phyloP scores from a whole-genome alignment of 2,329 filamentous ascomycete genomes.

The Claviceps digitariae region DNA sequence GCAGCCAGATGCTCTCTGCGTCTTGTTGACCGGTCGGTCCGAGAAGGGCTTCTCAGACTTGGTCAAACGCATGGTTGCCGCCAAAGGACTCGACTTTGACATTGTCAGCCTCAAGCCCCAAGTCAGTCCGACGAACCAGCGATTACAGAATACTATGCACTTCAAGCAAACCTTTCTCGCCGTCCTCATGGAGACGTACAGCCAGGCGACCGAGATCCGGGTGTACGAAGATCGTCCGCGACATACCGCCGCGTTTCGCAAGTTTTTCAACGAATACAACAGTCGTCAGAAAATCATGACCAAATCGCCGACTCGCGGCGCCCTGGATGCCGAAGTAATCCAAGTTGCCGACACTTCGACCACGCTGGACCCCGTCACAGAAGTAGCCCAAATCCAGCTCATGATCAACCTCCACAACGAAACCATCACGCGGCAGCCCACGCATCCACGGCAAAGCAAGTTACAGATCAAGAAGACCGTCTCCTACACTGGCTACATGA shows the following conservation, averaged over 20 bases:
- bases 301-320: constrained; percentile 40
- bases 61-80: constrained; percentile 65
- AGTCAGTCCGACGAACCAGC: constrained; percentile 65
- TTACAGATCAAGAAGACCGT: constrained; percentile 75
- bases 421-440: constrained; percentile 21
- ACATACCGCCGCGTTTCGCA: constrained; percentile 68
- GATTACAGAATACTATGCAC: constrained; percentile 68
- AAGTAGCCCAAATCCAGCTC: constrained; percentile 73
- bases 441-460: constrained; percentile 24
- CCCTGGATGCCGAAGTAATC: constrained; percentile 67
- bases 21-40: constrained; percentile 76
- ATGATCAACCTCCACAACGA: constrained; percentile 82
- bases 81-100: constrained; percentile 74
- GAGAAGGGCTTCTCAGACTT: constrained; percentile 66
- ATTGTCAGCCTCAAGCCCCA: constrained; percentile 78
- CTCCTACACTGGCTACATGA: constrained; percentile 86
- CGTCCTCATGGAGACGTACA: constrained; percentile 76
- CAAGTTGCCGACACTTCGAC: constrained; percentile 68
- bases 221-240: constrained; percentile 54
- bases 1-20: constrained; percentile 71
- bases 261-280: constrained; percentile 74
- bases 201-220: constrained; percentile 66
- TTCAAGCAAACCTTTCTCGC: constrained; percentile 85
- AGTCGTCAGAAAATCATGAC: constrained; percentile 33
- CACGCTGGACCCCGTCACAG: constrained; percentile 61